Conservation (phyloP, 1,284 basidiomycete genomes). For the Spongispora temasekensis region DNA sequence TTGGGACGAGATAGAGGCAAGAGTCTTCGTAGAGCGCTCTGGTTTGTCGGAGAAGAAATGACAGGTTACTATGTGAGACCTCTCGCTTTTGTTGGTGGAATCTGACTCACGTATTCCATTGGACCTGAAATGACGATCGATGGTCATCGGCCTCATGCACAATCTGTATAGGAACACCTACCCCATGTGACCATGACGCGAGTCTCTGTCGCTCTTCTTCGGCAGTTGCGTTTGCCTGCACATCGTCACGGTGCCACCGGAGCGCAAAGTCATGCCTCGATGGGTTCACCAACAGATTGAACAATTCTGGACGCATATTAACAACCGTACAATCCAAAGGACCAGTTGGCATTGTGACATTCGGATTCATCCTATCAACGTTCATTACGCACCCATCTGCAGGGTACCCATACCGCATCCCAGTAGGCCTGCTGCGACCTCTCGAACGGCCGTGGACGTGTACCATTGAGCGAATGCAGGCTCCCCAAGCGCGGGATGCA, state of each 20-base stretch:
- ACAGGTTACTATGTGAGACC: neutral
- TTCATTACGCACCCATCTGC: constrained; percentile 77
- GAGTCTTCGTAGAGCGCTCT: constrained; percentile 75
- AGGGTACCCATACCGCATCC: constrained; percentile 52
- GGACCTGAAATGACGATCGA: neutral
- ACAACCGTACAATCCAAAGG: no score
- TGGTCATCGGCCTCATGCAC: neutral
- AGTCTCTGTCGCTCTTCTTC: constrained; percentile 68
- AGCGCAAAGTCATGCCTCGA: constrained; percentile 68
- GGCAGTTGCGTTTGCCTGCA: constrained; percentile 59
- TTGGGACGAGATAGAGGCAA: constrained; percentile 76
- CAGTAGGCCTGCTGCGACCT: constrained; percentile 52
- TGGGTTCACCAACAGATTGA: constrained; percentile 81
- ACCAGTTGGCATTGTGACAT: no score
- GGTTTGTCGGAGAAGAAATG: neutral
- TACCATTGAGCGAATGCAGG: constrained; percentile 69
- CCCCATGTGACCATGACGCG: constrained; percentile 65
- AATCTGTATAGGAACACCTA: constrained; percentile 31
- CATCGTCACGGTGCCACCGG: constrained; percentile 84
- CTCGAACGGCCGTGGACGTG: constrained; percentile 55
- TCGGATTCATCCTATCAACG: no score
- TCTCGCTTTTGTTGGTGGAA: neutral
- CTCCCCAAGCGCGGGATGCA: constrained; percentile 73
- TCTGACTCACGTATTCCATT: neutral
- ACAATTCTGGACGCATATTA: constrained; percentile 55